Evolutionary conservation across 768 basidiomycete genomes (phyloP).

Genomic region (Auricularia auricula-judae): DNA sequence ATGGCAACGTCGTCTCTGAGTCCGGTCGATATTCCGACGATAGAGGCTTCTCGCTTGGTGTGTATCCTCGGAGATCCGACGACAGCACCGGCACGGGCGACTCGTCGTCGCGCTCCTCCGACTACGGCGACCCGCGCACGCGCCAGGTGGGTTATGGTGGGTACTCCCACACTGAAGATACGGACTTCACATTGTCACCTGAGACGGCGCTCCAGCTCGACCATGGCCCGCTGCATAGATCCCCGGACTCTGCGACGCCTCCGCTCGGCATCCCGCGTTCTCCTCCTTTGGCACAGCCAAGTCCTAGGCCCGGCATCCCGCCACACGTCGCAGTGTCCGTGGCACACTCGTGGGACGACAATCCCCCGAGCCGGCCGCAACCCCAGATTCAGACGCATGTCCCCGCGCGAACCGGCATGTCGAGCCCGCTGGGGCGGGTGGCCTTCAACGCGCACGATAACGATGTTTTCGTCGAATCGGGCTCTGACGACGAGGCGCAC

Average conservation of each 20-base stretch:
- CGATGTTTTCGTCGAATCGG: neutral
- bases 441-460: neutral
- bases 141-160: neutral
- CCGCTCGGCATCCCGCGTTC: neutral
- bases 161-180: neutral
- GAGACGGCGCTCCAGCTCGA: neutral
- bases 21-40: neutral
- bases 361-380: neutral
- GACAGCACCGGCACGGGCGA: neutral
- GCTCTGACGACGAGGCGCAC: neutral
- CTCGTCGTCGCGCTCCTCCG: neutral
- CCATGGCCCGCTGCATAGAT: neutral
- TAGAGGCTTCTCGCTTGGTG: too few relatives aligned
- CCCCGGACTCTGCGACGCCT: neutral
- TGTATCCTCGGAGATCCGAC: neutral
- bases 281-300: neutral
- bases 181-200: neutral
- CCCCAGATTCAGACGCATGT: neutral
- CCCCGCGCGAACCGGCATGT: neutral
- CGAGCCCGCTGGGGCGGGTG: neutral
- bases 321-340: neutral
- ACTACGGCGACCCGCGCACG: neutral
- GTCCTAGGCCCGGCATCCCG: neutral
- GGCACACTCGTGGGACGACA: neutral
- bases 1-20: neutral